Conservation (phyloP, 1,284 basidiomycete species). For the Tylopilus orsonianus region DNA sequence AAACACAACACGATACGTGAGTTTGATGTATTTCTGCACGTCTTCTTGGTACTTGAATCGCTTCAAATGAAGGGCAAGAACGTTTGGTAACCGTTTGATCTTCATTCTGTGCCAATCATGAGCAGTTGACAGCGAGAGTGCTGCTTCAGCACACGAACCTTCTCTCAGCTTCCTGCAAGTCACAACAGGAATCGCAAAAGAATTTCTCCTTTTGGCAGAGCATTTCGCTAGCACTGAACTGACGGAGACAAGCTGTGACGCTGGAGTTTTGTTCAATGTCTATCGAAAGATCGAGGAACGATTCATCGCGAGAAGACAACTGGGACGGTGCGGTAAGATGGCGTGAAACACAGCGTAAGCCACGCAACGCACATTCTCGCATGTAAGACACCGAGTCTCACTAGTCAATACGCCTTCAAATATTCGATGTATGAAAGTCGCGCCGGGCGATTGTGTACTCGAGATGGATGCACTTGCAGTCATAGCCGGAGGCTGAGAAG, state of each 20-base stretch:
- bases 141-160: constrained; percentile 47
- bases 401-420: constrained; percentile 95
- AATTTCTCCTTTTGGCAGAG: constrained; percentile 98
- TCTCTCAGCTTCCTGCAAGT: constrained; percentile 97
- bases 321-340: constrained; percentile 32
- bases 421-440: constrained; percentile 87
- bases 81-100: constrained; percentile 92
- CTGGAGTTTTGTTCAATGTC: constrained; percentile 98
- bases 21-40: constrained; percentile 86
- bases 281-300: constrained; percentile 95
- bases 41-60: constrained; percentile 98
- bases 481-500: constrained; percentile 37
- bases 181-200: constrained; percentile 96
- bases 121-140: constrained; percentile 11
- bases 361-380: constrained; percentile 74
- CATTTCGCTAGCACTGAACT: constrained; percentile 98
- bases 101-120: constrained; percentile 75
- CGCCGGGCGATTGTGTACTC: constrained; percentile 42
- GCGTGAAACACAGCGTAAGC: neutral
- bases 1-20: constrained; percentile 95
- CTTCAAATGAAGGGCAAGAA: constrained; percentile 94
- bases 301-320: constrained; percentile 95
- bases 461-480: constrained; percentile 45
- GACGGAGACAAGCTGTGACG: constrained; percentile 90
- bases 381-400: constrained; percentile 95